Evolutionary conservation across 805 yeast species (phyloP).

Genomic region (Komagataella ulmi): DNA sequence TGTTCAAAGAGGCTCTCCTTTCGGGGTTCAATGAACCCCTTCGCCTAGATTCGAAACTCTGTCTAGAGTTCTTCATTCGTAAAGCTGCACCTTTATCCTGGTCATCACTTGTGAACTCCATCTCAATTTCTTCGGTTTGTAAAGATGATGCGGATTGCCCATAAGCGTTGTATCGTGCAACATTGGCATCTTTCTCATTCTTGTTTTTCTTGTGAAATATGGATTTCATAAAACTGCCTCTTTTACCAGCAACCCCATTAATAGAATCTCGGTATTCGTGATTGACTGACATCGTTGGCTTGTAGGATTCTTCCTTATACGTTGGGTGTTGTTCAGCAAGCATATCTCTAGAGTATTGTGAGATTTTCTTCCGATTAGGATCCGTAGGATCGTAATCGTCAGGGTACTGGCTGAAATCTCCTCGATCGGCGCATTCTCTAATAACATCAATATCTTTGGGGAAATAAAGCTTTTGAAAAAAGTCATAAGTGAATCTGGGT

Average conservation of each 20-base stretch:
- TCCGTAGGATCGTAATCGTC: conserved; percentile 69
- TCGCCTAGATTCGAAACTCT: background rate
- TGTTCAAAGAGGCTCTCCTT: conserved; percentile 4
- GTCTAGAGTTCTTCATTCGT: background rate
- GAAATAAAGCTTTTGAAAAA: conserved; percentile 31
- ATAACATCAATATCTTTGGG: conserved; percentile 67
- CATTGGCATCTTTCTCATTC: conserved; percentile 4
- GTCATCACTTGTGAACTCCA: conserved; percentile 21
- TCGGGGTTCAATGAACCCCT: conserved; percentile 9
- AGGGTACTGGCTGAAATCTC: conserved; percentile 59
- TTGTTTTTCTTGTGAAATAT: conserved; percentile 16
- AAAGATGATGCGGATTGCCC: conserved; percentile 20
- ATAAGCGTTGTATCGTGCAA: conserved; percentile 19
- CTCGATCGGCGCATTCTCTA: conserved; percentile 54
- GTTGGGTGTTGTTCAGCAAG: conserved; percentile 11
- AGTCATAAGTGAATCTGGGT: conserved; percentile 56
- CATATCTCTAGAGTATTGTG: conserved; percentile 25
- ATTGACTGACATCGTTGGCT: conserved; percentile 5
- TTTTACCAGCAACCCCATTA: conserved; percentile 19
- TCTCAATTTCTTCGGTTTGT: conserved; percentile 37
- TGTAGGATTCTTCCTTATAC: conserved; percentile 4
- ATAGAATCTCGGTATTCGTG: conserved; percentile 18
- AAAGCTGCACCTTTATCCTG: background rate
- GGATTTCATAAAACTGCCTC: conserved; percentile 25
- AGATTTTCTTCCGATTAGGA: conserved; percentile 44